These are phyloP conservation scores for Penicillium taxi DNA, from an alignment of 495 filamentous ascomycete genomes.

Conservation along the genomic window DNA sequence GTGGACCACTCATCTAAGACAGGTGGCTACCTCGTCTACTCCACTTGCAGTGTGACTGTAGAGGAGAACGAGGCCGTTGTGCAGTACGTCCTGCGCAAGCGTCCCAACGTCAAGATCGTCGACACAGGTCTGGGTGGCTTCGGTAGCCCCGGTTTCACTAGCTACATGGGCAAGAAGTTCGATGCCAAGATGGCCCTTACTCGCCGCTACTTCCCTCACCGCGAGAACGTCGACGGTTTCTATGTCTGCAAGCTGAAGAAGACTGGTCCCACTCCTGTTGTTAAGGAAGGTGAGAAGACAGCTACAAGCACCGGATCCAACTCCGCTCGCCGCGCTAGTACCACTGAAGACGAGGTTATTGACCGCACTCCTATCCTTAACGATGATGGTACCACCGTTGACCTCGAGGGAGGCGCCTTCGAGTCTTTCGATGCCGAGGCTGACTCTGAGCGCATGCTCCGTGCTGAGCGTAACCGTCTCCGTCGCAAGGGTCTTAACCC, in stretches of 20 bases:
- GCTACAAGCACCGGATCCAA: conserved; percentile 12
- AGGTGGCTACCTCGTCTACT: conserved; percentile 91
- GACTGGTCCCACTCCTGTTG: conserved; percentile 61
- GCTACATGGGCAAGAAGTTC: conserved; percentile 83
- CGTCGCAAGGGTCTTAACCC: conserved; percentile 62
- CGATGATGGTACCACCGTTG: conserved; percentile 24
- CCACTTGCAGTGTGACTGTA: conserved; percentile 83
- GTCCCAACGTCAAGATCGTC: conserved; percentile 89
- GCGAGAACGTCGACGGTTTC: conserved; percentile 97
- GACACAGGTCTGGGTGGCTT: conserved; percentile 84
- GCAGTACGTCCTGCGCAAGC: conserved; percentile 79
- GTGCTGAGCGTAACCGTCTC: conserved; percentile 48
- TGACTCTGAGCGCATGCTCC: conserved; percentile 52
- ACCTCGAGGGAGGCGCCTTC: conserved; percentile 45
- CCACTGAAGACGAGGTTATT: conserved; percentile 18
- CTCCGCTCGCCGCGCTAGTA: conserved; percentile 11
- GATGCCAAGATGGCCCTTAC: conserved; percentile 77
- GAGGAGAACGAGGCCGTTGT: conserved; percentile 94
- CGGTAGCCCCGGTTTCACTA: conserved; percentile 82
- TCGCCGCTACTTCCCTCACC: conserved; percentile 84
- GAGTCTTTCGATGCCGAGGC: conserved; percentile 59
- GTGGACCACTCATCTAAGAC: conserved; percentile 79
- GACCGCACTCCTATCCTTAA: conserved; percentile 45
- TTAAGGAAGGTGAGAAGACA: conserved; percentile 32
- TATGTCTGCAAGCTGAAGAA: conserved; percentile 98